Evolutionary conservation across 2,329 filamentous ascomycete genomes (phyloP).

Genomic region (Xylariaceae sp.): DNA sequence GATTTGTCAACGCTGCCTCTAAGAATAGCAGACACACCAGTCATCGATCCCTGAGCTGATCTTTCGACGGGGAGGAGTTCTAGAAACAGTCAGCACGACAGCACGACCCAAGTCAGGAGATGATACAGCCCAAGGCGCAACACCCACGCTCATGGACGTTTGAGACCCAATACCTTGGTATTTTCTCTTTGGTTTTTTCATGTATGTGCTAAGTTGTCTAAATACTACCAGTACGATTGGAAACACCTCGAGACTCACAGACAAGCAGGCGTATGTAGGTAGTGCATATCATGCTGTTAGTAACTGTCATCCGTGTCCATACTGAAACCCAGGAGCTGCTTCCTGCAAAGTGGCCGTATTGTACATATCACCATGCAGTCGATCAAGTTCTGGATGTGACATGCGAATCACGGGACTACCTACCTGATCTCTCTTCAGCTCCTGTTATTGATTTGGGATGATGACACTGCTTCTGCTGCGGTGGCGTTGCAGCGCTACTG

Average conservation of each 20-base stretch:
- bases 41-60: slow-evolving; percentile 12
- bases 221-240: too few species aligned
- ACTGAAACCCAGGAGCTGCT: not conserved
- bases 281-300: too few species aligned
- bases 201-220: too few species aligned
- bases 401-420: not conserved
- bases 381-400: not conserved
- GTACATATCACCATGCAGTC: not conserved
- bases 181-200: too few species aligned
- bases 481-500: too few species aligned
- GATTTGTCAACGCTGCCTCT: slow-evolving; percentile 20
- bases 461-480: not conserved
- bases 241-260: too few species aligned
- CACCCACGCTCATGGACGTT: not conserved
- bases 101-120: slow-evolving; percentile 9
- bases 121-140: not conserved
- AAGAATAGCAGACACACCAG: slow-evolving; percentile 17
- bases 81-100: slow-evolving; percentile 20
- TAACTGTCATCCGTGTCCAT: not conserved
- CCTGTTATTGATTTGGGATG: not conserved
- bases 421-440: not conserved
- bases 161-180: not conserved
- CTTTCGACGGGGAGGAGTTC: slow-evolving; percentile 14
- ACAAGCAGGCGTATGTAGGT: too few species aligned
- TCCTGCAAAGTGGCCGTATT: not conserved